Base-by-base conservation (phyloP, 805 yeast genomes). In the Cyberlindnera samutprakarnensis region DNA sequence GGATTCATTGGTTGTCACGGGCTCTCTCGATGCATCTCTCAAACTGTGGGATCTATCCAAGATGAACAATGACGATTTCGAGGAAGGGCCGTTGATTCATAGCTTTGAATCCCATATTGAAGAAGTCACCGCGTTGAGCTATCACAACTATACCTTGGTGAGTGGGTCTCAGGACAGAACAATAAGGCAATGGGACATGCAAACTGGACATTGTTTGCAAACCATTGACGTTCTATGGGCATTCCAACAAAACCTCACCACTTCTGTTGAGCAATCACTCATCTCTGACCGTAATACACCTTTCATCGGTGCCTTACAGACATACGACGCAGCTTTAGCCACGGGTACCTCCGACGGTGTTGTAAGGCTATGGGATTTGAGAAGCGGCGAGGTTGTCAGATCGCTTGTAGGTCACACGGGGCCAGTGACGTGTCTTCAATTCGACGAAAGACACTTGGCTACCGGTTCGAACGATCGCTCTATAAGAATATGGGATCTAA, bases 301-400 rank as follows among this genome's bases (percentile, higher is more conserved):
- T 3, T 70, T 72, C 37, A 70, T 80, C 27, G 79, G 83, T 1
- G 78, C 83, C 0, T 50, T 81, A 21, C 88, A 81, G 51, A 75
- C 81, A 37, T 75, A 65, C 46, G 85, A 78, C 46, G 83, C 85
- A 0, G 90, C 88, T 0, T 57, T 81, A 41, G 90, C 90, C 0
- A 73, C 86, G 0, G 92, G 90, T 31, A 76, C 87, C 0, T 73
- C 74, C 13, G 90, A 81, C 53, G 90, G 90, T 1, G 53, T 75
- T 6, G 85, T 81, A 2, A 57, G 92, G 32, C 57, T 81, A 15
- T 81, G 90, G 88, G 92, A 81, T 56, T 54, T 81, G 38, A 64
- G 92, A 46, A 62, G 74, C 16, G 86, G 86, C 4, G 78, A 74
- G 41, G 77, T 76, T 13, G 72, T 75, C 27, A 58, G 80, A 39